Percentiles rank a stretch among this genome's conserved stretches.
Conservation (phyloP, 75 land plant genomes). For the Azolla pinnata region DNA sequence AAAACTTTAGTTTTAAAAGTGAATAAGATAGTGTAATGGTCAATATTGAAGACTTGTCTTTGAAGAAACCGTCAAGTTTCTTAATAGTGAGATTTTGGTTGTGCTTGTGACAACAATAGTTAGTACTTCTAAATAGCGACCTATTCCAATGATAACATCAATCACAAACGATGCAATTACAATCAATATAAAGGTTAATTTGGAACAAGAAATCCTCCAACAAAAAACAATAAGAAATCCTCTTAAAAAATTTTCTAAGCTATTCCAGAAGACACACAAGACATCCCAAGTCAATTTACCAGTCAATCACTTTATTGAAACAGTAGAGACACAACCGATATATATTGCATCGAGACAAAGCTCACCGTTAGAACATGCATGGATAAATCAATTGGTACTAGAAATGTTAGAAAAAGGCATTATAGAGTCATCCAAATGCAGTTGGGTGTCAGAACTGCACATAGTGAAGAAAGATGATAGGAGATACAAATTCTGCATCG, state of each 20-base stretch:
- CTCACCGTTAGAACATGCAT: neutral
- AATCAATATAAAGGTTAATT: neutral
- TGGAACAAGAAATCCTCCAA: neutral
- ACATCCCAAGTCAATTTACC: neutral
- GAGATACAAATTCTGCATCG: slow-evolving; percentile 4
- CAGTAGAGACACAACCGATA: neutral
- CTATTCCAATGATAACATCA: neutral
- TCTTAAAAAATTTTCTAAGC: neutral
- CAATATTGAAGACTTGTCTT: too few species aligned
- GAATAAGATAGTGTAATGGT: too few species aligned
- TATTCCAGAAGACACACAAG: neutral
- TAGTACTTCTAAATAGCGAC: too few species aligned
- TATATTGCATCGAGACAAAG: neutral
- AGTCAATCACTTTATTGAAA: neutral
- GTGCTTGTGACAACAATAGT: too few species aligned
- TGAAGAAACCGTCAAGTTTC: too few species aligned
- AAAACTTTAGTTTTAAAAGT: too few species aligned
- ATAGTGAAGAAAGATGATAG: slow-evolving; percentile 4
- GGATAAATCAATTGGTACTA: neutral
- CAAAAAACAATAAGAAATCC: neutral
- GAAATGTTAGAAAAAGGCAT: slow-evolving; percentile 9
- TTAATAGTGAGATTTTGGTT: too few species aligned
- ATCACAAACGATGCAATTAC: neutral
- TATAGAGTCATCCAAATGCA: neutral
- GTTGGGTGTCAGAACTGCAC: slow-evolving; percentile 8